Evolutionary conservation across 2,329 filamentous ascomycete genomes (phyloP), one percentile per base, ranked within the genome.

Genomic region (Fusarium globosum): DNA sequence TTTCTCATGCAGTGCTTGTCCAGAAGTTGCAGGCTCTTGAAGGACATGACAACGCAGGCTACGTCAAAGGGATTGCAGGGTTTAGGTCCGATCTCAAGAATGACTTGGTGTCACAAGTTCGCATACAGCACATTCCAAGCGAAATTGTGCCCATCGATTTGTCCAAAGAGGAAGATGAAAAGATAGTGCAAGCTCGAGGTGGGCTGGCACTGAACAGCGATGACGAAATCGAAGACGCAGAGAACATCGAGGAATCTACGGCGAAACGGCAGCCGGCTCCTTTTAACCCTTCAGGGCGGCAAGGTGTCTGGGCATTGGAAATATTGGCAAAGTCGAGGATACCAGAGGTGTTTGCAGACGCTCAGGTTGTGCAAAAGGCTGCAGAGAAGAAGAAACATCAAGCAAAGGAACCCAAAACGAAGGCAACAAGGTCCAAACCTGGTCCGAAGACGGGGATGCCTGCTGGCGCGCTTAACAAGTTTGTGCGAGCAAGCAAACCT

Each of bases 131-230:
- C 78, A 85, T 92, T 9, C 96, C 96, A 0, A 86, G 90, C 5
- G 88, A 93, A 36, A 87, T 98, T 21, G 94, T 97, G 6, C 90
- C 91, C 1, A 87, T 98, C 43, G 91, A 97, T 77, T 83, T 98
- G 30, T 88, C 90, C 16, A 86, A 87, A 1, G 95, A 98, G 79
- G 88, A 90, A 36, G 91, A 93, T 21, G 90, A 90, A 67, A 85
- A 86, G 2, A 86, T 88, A 6, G 71, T 80, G 1, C 87, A 83
- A 71, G 86, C 85, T 3, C 85, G 89, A 35, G 85, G 85, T 52
- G 89, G 88, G 0, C 80, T 91, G 20, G 89, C 89, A 4, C 84
- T 90, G n/a, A 89, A 90, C 71, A 90, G 88, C 67, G 92, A 94
- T 60, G 90, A 93, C 42, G 91, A 93, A 15, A 83, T 89, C 20